These are phyloP conservation scores for Lophiotrema nucula DNA, from an alignment of 495 filamentous ascomycete genomes.

Conservation along the genomic window DNA sequence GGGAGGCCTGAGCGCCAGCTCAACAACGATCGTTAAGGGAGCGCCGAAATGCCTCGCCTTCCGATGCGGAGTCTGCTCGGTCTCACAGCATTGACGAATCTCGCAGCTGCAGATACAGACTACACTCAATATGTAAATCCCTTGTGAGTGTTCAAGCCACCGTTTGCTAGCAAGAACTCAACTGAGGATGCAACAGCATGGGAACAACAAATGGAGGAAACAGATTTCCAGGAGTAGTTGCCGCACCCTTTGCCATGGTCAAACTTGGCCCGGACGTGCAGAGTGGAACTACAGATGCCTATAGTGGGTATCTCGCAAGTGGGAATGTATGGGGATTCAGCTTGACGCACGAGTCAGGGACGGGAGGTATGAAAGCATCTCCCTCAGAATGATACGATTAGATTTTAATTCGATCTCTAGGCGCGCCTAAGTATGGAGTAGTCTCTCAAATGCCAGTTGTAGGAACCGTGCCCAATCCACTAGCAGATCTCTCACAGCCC, in stretches of 20 bases:
- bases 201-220: conserved; percentile 56
- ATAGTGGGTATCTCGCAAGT: conserved; percentile 59
- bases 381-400: too few relatives aligned
- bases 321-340: conserved; percentile 68
- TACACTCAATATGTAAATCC: conserved; percentile 52
- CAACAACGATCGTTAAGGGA: too few relatives aligned
- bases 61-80: too few relatives aligned
- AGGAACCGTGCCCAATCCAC: conserved; percentile 54
- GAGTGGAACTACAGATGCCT: conserved; percentile 56
- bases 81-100: background rate
- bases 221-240: conserved; percentile 64
- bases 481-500: conserved; percentile 55
- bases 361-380: conserved; percentile 55
- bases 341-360: conserved; percentile 73
- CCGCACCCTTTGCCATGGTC: conserved; percentile 63
- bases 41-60: too few relatives aligned
- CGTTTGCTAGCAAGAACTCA: conserved; percentile 11
- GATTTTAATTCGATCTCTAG: too few relatives aligned
- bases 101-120: conserved; percentile 25
- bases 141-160: conserved; percentile 31
- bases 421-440: conserved; percentile 51
- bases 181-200: conserved; percentile 6
- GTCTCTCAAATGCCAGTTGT: conserved; percentile 64
- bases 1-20: too few relatives aligned
- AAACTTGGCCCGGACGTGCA: conserved; percentile 67